Conservation (phyloP, 495 filamentous ascomycete genomes). For the Neurospora sp. region DNA sequence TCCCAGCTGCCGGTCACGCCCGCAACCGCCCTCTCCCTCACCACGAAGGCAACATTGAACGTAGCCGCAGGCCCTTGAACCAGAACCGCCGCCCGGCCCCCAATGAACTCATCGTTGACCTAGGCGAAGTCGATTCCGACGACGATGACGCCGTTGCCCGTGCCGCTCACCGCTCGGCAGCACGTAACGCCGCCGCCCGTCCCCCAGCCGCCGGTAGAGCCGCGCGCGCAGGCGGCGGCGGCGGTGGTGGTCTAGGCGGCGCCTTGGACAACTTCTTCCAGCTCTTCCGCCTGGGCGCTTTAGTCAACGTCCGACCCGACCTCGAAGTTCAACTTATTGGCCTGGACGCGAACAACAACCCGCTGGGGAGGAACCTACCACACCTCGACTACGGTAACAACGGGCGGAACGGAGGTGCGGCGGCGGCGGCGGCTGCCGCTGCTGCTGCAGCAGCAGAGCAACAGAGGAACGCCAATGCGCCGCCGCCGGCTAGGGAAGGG, state of each 20-base stretch:
- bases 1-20: not conserved
- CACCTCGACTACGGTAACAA: slow-evolving; percentile 21
- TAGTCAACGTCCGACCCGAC: slow-evolving; percentile 3
- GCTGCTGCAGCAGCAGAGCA: not conserved
- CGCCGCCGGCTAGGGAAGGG: slow-evolving; percentile 24
- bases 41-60: not conserved
- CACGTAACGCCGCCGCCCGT: not conserved
- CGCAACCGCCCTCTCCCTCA: not conserved
- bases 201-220: not conserved
- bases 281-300: not conserved
- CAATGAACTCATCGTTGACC: not conserved
- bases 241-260: not conserved
- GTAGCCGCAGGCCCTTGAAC: not conserved
- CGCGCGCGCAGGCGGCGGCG: not conserved
- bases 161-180: not conserved
- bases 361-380: slow-evolving; percentile 17
- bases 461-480: slow-evolving; percentile 21
- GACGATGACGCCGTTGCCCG: not conserved
- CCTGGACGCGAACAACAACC: slow-evolving; percentile 9
- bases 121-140: not conserved
- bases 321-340: slow-evolving; percentile 12
- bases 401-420: slow-evolving; percentile 8
- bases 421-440: not conserved
- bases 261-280: not conserved
- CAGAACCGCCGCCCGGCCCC: not conserved